Evolutionary conservation across 1,139 yeast species (phyloP).

Genomic region (Groenewaldozyma sp.): DNA sequence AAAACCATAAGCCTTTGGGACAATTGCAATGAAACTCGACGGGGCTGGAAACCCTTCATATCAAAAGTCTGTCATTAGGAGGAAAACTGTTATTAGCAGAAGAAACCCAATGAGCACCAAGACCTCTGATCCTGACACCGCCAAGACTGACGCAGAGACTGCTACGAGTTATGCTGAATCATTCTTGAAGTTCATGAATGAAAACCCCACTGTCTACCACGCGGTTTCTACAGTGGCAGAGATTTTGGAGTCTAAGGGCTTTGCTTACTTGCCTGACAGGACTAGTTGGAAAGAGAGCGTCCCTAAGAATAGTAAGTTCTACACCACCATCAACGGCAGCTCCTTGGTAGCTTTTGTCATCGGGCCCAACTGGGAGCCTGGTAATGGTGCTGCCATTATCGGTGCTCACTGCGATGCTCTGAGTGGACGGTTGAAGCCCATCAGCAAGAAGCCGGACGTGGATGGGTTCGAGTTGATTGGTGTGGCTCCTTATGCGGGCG

Average conservation of each 20-base stretch:
- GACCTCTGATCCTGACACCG: no score
- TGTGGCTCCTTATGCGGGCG: conserved; percentile 91
- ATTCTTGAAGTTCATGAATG: conserved; percentile 68
- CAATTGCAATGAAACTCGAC: no score
- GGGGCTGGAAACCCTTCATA: no score
- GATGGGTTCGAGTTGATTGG: conserved; percentile 82
- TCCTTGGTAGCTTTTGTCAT: conserved; percentile 74
- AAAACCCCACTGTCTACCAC: conserved; percentile 87
- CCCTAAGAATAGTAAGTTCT: conserved; percentile 56
- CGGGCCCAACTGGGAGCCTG: conserved; percentile 59
- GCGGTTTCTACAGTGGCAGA: conserved; percentile 53
- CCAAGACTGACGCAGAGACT: no score
- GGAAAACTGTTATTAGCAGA: no score
- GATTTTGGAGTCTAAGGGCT: conserved; percentile 35
- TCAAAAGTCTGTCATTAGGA: no score
- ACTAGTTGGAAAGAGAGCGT: conserved; percentile 41
- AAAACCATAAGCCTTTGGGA: no score
- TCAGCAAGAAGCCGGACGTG: conserved; percentile 56
- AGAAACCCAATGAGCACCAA: no score
- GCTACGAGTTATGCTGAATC: conserved; percentile 30
- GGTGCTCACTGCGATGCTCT: conserved; percentile 96
- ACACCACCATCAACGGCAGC: conserved; percentile 68
- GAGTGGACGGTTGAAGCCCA: conserved; percentile 63
- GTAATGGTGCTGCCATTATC: conserved; percentile 72
- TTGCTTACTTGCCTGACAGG: conserved; percentile 61